Evolutionary conservation across 2,329 filamentous ascomycete species (phyloP).

Genomic region (Diplodia mutila): DNA sequence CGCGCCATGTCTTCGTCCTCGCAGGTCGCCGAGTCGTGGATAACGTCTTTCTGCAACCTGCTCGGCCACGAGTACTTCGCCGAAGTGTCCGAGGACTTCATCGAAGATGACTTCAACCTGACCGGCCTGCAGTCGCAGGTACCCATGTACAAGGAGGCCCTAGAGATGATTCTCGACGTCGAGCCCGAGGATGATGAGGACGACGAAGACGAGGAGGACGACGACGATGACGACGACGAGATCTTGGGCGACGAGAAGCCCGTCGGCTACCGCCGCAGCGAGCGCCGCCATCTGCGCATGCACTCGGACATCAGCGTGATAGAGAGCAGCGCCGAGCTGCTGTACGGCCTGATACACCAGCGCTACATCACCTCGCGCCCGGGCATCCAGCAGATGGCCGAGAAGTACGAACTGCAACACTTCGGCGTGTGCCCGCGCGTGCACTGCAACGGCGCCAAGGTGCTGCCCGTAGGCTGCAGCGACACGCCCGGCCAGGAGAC

Average conservation of each 20-base stretch:
- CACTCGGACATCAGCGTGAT: conserved; percentile 93
- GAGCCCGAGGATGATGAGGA: conserved; percentile 95
- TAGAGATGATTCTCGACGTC: conserved; percentile 99
- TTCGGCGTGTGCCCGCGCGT: conserved; percentile 96
- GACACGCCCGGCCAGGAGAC: conserved; percentile 97
- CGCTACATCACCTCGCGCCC: conserved; percentile 96
- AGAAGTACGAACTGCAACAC: conserved; percentile 97
- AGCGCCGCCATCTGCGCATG: conserved; percentile 79
- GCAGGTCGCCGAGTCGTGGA: conserved; percentile 83
- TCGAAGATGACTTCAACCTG: conserved; percentile 99
- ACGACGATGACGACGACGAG: conserved; percentile 62
- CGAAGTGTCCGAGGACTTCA: conserved; percentile 98
- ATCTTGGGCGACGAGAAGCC: conserved; percentile 58
- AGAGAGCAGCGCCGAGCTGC: conserved; percentile 95
- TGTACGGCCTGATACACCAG: conserved; percentile 98
- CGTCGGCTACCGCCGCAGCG: conserved; percentile 54
- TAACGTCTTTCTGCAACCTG: conserved; percentile 93
- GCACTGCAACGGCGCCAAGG: conserved; percentile 86
- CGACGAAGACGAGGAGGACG: conserved; percentile 73
- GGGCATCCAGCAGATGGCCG: conserved; percentile 98
- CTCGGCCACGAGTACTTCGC: conserved; percentile 98
- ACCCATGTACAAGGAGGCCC: conserved; percentile 96
- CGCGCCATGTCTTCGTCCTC: conserved; percentile 60
- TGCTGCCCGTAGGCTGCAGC: conserved; percentile 88
- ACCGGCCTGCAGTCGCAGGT: conserved; percentile 95